Conservation (phyloP, 768 basidiomycete genomes). For the Tulasnella sp. region DNA sequence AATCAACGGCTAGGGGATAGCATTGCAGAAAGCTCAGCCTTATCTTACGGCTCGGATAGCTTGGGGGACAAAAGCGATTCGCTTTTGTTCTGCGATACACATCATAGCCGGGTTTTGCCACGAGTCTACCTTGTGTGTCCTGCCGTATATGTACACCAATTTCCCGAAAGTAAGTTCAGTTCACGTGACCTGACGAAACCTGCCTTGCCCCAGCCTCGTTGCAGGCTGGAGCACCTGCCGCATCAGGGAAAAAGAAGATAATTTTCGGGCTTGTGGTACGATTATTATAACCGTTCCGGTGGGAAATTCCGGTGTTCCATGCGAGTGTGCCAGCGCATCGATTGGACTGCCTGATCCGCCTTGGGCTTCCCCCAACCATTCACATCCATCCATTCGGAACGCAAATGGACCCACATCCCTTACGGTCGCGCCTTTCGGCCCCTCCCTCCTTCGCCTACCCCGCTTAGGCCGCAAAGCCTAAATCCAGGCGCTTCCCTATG, state of each 20-base stretch:
- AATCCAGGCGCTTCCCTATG: constrained; percentile 1
- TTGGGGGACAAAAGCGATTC: constrained; percentile 6
- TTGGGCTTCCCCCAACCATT: background rate
- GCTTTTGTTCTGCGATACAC: constrained; percentile 1
- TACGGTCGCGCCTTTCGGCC: constrained; percentile 10
- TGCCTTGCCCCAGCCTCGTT: constrained; percentile 10
- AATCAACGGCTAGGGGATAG: constrained; percentile 4
- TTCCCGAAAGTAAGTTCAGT: constrained; percentile 9
- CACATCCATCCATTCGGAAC: constrained; percentile 7
- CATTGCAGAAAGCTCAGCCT: background rate
- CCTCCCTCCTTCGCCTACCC: background rate
- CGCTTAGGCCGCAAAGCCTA: constrained; percentile 12
- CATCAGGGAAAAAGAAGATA: background rate
- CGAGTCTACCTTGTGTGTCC: background rate
- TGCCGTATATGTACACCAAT: background rate
- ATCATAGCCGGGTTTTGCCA: background rate
- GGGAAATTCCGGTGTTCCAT: constrained; percentile 11
- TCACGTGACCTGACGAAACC: constrained; percentile 17
- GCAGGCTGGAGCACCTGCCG: background rate
- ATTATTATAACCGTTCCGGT: background rate
- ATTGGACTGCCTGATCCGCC: constrained; percentile 13
- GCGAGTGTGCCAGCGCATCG: constrained; percentile 1
- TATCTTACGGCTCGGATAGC: background rate
- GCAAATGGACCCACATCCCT: constrained; percentile 10
- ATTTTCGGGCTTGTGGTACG: background rate